Evolutionary conservation across 805 yeast species (phyloP), one percentile per base, ranked within the genome.

Genomic region (Danielia reshetovae): DNA sequence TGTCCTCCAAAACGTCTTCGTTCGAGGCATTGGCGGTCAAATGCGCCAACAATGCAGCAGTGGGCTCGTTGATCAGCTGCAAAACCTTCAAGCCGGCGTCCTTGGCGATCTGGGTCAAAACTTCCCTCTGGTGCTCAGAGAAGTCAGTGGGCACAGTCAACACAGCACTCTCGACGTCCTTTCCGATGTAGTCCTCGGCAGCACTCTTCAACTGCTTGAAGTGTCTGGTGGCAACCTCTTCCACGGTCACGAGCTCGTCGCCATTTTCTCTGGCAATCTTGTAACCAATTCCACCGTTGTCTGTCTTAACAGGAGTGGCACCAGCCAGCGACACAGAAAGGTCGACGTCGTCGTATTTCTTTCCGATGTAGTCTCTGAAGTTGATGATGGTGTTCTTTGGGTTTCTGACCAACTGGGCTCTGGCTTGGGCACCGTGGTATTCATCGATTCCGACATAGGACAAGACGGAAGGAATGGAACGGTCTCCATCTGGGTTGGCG

Each of bases 401-500:
- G 73, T 88, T 86, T 77, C 98, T 85, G 45, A 93, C 72, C 54
- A 90, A 68, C 69, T 93, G 97, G 38, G 88, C 89, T 51, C 81
- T 68, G 39, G 97, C 98, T 70, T 93, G 97, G 40, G 87, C 83
- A 42, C 98, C 98, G 59, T 93, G 97, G 68, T 86, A 93, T 70
- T 93, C 97, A 60, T 93, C 97, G 37, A 75, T 82, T 42, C 94
- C 96, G 39, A 88, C 88, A 60, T 89, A 93, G 13, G 97, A 79
- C 42, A 93, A 74, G 40, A 85, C 84, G 18, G 97, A 84, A 43
- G 97, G 95, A 59, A 93, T 93, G 41, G 90, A 76, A 70, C 97
- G 86, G 68, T 93, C 97, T 63, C 98, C 98, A 58, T 93, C 98
- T 49, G 94, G 96, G 78, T 93, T 90, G 49, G 98, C 98, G 61